phyloP scores from a whole-genome alignment of 2,329 filamentous ascomycete species.

The Aspergillus intermedius region DNA sequence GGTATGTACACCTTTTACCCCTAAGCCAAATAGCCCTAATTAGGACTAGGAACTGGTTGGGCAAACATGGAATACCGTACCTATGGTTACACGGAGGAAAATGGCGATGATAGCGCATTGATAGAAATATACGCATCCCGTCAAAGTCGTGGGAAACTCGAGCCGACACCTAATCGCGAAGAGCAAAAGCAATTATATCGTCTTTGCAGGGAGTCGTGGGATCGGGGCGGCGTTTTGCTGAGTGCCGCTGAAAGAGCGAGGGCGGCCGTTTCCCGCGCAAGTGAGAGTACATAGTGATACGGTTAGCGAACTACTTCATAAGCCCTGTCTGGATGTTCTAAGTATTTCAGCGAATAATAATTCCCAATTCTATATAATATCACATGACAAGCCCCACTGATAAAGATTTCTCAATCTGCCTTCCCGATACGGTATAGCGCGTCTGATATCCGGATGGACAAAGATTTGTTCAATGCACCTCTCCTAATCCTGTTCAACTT shows the following conservation, averaged over 20 bases:
- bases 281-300: too few relatives aligned
- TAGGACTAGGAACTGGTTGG: conserved; percentile 58
- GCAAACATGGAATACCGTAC: conserved; percentile 61
- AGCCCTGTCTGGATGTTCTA: too few relatives aligned
- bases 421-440: too few relatives aligned
- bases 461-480: too few relatives aligned
- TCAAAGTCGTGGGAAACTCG: conserved; percentile 2
- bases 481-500: too few relatives aligned
- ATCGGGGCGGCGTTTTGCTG: conserved; percentile 5
- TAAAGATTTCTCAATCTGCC: too few relatives aligned
- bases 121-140: conserved; percentile 9
- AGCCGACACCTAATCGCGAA: neutral
- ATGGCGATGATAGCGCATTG: neutral
- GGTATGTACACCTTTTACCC: conserved; percentile 19
- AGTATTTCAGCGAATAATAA: too few relatives aligned
- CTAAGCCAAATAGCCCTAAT: neutral
- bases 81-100: conserved; percentile 46
- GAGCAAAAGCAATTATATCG: conserved; percentile 1
- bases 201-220: conserved; percentile 3
- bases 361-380: too few relatives aligned
- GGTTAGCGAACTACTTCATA: too few relatives aligned
- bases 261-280: neutral
- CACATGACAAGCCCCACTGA: too few relatives aligned
- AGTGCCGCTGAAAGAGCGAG: neutral
- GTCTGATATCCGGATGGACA: too few relatives aligned